Evolutionary conservation across 1,284 basidiomycete species (phyloP), one percentile per base, ranked within the genome.

Genomic region (Moesziomyces parantarcticus): DNA sequence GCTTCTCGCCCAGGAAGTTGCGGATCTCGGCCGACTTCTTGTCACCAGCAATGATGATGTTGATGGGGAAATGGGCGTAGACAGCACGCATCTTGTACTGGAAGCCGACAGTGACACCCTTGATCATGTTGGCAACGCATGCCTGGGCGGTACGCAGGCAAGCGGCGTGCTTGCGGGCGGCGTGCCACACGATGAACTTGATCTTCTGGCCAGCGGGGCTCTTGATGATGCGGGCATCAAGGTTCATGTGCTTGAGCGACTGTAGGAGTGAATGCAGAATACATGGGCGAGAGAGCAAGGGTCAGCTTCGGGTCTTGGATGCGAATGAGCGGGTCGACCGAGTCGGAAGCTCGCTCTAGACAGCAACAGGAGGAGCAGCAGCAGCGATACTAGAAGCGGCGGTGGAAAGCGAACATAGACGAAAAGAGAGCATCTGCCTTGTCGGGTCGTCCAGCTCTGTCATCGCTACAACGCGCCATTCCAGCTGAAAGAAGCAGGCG

Each of bases 11-110:
- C 85, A 97, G 88, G 88, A 98, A 99, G 88, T 99, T 99, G 83
- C 97, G 91, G 87, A 99, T 99, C 87, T 99, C 96, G 65, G 97
- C 86, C 55, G 90, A 87, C 58, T 85, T 85, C 62, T 93, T 93
- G 79, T 87, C 87, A 45, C 92, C 91, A 85, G 92, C 90, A 84
- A 98, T 94, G 86, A 99, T 98, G 85, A 93, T 92, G 89, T 99
- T 99, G 89, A 99, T 97, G 76, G 97, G 97, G 89, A 99, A 99
- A 89, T 99, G 97, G 83, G 97, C 97, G 85, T 99, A 99, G 64
- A 99, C 97, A 40, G 95, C 80, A 55, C 85, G 79, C 83, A 84
- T 84, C 91, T 99, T 99, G 90, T 99, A 99, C 84, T 91, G 90
- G 91, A 98, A 99, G 74, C 96, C 97, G 91, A 94, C 93, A 57